Conservation (phyloP, 2,329 filamentous ascomycete species). For the Aspergillus fumigatiaffinis region DNA sequence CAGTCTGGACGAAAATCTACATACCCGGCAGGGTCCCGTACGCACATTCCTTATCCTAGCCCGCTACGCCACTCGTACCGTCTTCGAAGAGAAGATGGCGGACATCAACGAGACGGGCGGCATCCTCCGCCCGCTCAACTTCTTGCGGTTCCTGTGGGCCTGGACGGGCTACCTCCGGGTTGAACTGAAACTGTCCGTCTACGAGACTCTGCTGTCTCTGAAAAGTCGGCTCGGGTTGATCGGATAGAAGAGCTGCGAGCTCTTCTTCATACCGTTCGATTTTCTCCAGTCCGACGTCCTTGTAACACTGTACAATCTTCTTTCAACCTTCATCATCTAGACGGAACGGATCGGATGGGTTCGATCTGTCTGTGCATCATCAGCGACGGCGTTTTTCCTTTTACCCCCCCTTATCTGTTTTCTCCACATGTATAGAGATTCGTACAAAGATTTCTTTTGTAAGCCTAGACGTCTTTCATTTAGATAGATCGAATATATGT, state of each 20-base stretch:
- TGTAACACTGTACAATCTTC: not conserved
- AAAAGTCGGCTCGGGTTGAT: conserved; percentile 48
- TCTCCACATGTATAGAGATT: not conserved
- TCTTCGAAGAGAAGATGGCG: conserved; percentile 60
- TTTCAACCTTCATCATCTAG: not conserved
- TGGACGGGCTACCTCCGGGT: conserved; percentile 53
- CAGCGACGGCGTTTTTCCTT: conserved; percentile 25
- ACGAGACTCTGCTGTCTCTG: conserved; percentile 53
- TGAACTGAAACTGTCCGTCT: conserved; percentile 55
- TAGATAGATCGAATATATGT: not conserved
- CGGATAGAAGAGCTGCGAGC: not conserved
- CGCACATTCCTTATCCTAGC: conserved; percentile 63
- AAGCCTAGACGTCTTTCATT: not conserved
- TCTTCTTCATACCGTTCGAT: not conserved
- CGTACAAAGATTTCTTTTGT: not conserved
- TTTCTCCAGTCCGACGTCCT: not conserved
- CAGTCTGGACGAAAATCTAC: conserved; percentile 78
- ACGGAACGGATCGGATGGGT: conserved; percentile 13
- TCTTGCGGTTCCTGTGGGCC: conserved; percentile 49
- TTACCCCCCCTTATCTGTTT: conserved; percentile 4
- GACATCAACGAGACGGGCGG: conserved; percentile 45
- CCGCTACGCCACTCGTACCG: conserved; percentile 58
- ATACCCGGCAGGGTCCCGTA: conserved; percentile 55
- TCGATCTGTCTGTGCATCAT: conserved; percentile 25
- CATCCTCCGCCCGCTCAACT: conserved; percentile 50